A percentile compares a stretch with the other conserved stretches of the same genome.
phyloP scores from a whole-genome alignment of 352 stramenopile species.

The Pythium insidiosum region DNA sequence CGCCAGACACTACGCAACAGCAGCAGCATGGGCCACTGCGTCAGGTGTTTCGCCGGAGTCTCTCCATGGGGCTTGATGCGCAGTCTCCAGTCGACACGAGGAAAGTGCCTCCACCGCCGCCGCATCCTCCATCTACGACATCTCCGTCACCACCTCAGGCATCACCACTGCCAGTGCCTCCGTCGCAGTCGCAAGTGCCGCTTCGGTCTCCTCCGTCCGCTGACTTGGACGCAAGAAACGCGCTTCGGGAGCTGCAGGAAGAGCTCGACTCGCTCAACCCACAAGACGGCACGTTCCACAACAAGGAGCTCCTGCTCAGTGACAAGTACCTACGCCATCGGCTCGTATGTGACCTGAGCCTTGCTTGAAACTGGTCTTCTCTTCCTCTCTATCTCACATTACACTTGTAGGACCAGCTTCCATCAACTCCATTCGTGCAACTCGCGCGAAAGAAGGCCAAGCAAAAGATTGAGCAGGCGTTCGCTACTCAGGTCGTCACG shows the following conservation, averaged over 20 bases:
- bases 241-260: slow-evolving; percentile 32
- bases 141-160: background rate
- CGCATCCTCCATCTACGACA: background rate
- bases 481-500: too few species aligned
- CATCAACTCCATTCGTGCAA: slow-evolving; percentile 41
- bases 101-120: background rate
- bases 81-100: too few species aligned
- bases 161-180: background rate
- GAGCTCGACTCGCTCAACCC: slow-evolving; percentile 28
- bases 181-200: background rate
- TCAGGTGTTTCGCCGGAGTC: too few species aligned
- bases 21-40: too few species aligned
- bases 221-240: slow-evolving; percentile 24
- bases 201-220: slow-evolving; percentile 9
- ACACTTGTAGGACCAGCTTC: slow-evolving; percentile 28
- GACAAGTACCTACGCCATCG: slow-evolving; percentile 30
- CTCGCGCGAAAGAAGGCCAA: slow-evolving; percentile 30
- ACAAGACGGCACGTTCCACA: background rate
- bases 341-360: slow-evolving; percentile 18
- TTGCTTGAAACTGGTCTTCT: background rate
- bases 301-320: slow-evolving; percentile 14
- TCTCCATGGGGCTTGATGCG: too few species aligned
- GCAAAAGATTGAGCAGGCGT: slow-evolving; percentile 21
- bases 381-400: background rate
- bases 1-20: too few species aligned